Conservation (phyloP, 2,329 filamentous ascomycete species). For the Plectosphaerella cucumerina region DNA sequence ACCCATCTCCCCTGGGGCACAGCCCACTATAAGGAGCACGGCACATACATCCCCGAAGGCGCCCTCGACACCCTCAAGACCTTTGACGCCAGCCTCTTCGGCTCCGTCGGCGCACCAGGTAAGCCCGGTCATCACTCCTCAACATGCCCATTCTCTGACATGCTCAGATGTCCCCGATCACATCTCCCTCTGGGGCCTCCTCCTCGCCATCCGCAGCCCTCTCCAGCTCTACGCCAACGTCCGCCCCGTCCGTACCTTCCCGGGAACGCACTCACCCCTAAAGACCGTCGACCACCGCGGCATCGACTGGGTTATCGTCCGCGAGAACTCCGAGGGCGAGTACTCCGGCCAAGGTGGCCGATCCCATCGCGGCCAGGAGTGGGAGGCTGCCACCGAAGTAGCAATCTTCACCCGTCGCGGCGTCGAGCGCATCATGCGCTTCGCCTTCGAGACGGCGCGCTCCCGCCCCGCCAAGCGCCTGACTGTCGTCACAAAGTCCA, state of each 20-base stretch:
- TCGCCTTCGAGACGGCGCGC: conserved; percentile 55
- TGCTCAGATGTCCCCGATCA: conserved; percentile 56
- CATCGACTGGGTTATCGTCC: conserved; percentile 62
- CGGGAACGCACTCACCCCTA: conserved; percentile 54
- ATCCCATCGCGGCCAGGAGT: conserved; percentile 50
- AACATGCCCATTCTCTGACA: neutral
- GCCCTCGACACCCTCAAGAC: conserved; percentile 15
- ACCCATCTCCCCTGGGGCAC: conserved; percentile 1
- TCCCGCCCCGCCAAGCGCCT: conserved; percentile 51
- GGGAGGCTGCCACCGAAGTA: conserved; percentile 59
- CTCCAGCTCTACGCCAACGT: conserved; percentile 66
- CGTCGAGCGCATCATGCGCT: conserved; percentile 57
- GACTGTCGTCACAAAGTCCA: conserved; percentile 62
- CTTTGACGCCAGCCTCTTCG: conserved; percentile 25
- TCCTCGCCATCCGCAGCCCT: conserved; percentile 59
- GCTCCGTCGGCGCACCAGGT: conserved; percentile 24
- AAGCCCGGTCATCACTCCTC: conserved; percentile 26
- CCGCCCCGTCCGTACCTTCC: conserved; percentile 57
- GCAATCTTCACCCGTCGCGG: conserved; percentile 58
- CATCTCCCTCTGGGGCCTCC: conserved; percentile 61
- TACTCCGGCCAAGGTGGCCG: conserved; percentile 60
- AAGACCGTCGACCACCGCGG: conserved; percentile 46
- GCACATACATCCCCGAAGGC: conserved; percentile 1
- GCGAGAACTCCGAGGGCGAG: conserved; percentile 64
- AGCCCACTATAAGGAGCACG: conserved; percentile 2